phyloP scores from a whole-genome alignment of 2,329 filamentous ascomycete species.

The Huntiella omanensis region DNA sequence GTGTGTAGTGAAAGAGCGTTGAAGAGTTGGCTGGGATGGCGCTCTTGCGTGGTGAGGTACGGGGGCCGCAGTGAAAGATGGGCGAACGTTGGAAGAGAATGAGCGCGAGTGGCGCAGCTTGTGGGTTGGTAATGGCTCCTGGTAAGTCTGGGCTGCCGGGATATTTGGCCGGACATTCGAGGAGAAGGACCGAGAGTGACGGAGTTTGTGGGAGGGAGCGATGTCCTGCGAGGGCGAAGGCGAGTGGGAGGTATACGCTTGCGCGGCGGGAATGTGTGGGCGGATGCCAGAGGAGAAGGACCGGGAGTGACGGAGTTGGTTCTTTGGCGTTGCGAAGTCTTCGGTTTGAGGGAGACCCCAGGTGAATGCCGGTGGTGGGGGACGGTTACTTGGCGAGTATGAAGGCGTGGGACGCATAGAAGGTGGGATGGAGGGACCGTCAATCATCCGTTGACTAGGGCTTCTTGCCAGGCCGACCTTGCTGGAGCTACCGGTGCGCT shows the following conservation, averaged over 20 bases:
- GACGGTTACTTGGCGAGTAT: not conserved
- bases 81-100: not conserved
- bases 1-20: not conserved
- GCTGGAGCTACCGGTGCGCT: not conserved
- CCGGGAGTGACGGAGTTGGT: not conserved
- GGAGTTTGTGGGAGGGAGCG: not conserved
- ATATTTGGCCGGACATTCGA: not conserved
- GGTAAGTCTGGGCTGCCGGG: not conserved
- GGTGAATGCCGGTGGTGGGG: not conserved
- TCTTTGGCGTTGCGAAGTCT: not conserved
- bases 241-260: not conserved
- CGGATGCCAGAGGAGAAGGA: not conserved
- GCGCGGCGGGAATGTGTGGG: not conserved
- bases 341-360: not conserved
- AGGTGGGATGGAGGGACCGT: not conserved
- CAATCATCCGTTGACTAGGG: not conserved
- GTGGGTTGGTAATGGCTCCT: not conserved
- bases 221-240: not conserved
- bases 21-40: not conserved
- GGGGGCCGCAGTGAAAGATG: not conserved
- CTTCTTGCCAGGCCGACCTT: not conserved
- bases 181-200: not conserved
- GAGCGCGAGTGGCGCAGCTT: not conserved
- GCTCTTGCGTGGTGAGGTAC: not conserved
- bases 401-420: not conserved